Evolutionary conservation across 495 filamentous ascomycete species (phyloP).

Genomic region (Penicillium bialowiezense): DNA sequence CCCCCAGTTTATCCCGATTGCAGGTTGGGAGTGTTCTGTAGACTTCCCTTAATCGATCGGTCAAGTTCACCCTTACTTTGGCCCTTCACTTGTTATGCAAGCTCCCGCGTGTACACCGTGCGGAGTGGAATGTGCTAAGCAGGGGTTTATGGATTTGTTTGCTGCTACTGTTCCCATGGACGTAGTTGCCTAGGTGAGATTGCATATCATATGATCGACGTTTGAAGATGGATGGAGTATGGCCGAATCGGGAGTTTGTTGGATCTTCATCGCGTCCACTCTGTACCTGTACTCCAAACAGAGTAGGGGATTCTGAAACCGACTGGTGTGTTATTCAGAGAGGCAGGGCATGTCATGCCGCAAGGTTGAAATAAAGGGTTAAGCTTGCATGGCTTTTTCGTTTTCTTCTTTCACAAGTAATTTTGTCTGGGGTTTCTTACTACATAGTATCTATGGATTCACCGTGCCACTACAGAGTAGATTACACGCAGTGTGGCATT

Average conservation of each 20-base stretch:
- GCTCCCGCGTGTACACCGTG: background rate
- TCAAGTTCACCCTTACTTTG: background rate
- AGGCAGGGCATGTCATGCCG: too few relatives aligned
- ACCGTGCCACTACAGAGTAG: too few relatives aligned
- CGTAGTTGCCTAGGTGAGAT: background rate
- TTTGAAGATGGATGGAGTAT: background rate
- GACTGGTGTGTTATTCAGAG: background rate
- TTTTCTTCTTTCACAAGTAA: too few relatives aligned
- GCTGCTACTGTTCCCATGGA: background rate
- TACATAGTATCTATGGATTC: too few relatives aligned
- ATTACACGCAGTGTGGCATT: background rate
- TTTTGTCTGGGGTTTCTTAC: too few relatives aligned
- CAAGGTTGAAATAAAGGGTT: background rate
- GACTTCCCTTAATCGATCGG: background rate
- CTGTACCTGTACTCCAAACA: too few relatives aligned
- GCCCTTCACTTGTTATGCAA: background rate
- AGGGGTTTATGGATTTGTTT: background rate
- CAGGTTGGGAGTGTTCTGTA: too few relatives aligned
- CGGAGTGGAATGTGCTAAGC: background rate
- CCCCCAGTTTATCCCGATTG: background rate
- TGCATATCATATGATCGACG: background rate
- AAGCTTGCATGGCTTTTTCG: background rate
- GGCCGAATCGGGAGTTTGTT: background rate
- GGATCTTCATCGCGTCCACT: background rate
- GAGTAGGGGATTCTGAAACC: background rate